phyloP scores from a whole-genome alignment of 306 rosid species.

The Oxytropis ochrocephala region DNA sequence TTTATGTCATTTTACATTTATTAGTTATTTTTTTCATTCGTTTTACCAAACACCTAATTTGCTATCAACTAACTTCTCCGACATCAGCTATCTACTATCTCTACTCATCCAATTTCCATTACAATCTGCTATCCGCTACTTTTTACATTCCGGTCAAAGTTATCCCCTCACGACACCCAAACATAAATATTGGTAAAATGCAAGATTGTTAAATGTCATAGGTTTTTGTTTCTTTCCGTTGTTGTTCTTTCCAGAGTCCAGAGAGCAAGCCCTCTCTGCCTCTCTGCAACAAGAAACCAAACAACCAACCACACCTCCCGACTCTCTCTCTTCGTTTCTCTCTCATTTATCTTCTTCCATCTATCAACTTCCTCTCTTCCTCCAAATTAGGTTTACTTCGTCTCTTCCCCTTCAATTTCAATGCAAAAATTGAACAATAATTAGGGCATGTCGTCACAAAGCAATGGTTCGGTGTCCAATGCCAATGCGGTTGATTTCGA shows the following conservation, averaged over 20 bases:
- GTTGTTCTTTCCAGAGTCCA: not conserved
- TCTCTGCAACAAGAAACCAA: not conserved
- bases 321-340: not conserved
- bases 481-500: constrained; percentile 40
- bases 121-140: no score
- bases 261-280: not conserved
- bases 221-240: not conserved
- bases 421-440: not conserved
- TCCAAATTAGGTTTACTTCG: not conserved
- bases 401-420: not conserved
- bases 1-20: no score
- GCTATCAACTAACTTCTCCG: no score
- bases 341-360: not conserved
- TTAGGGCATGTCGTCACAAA: constrained; percentile 9
- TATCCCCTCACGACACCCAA: no score
- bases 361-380: not conserved
- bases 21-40: no score
- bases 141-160: no score
- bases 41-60: no score
- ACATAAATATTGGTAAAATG: no score
- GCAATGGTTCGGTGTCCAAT: not conserved
- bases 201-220: no score
- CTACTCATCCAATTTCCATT: no score
- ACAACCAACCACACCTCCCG: not conserved
- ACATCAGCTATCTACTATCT: no score